Conservation (phyloP, 2,329 filamentous ascomycete species). For the Phaeomoniella chlamydospora region DNA sequence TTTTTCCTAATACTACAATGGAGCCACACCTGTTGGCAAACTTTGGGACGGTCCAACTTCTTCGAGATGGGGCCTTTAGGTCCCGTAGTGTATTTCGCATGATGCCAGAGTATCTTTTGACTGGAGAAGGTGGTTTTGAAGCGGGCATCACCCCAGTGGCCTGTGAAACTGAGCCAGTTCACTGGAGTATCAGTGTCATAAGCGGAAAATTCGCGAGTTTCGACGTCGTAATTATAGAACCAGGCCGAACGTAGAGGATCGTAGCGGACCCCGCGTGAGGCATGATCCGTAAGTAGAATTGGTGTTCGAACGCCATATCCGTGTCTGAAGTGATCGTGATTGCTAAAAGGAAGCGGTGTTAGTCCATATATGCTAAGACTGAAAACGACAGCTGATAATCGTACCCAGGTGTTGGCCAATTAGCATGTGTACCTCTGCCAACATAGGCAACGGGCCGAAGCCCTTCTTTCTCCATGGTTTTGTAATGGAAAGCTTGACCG, state of each 20-base stretch:
- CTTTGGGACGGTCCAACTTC: slow-evolving; percentile 36
- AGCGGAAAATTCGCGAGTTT: slow-evolving; percentile 27
- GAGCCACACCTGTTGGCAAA: slow-evolving; percentile 27
- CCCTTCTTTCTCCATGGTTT: slow-evolving; percentile 33
- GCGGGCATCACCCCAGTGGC: slow-evolving; percentile 48
- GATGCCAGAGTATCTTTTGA: slow-evolving; percentile 27
- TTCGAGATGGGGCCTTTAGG: slow-evolving; percentile 50
- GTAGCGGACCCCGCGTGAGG: slow-evolving; percentile 41
- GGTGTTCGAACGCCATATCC: slow-evolving; percentile 37
- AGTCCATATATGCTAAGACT: no score
- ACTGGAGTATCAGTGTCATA: slow-evolving; percentile 32
- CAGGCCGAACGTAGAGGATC: slow-evolving; percentile 43
- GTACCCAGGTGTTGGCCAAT: slow-evolving; percentile 45
- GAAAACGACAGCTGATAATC: no score
- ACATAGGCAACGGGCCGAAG: slow-evolving; percentile 41
- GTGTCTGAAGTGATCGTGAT: slow-evolving; percentile 50
- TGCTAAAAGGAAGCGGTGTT: no score
- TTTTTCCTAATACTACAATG: no score
- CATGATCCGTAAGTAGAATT: slow-evolving; percentile 39
- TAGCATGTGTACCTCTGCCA: slow-evolving; percentile 48
- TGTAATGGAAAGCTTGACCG: slow-evolving; percentile 41
- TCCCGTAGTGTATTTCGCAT: slow-evolving; percentile 41
- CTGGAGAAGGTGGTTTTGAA: slow-evolving; percentile 35
- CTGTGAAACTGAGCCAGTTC: slow-evolving; percentile 41
- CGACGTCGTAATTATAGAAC: slow-evolving; percentile 37